phyloP scores from a whole-genome alignment of 73 alveolate genomes.

The Paramecium primaurelia region DNA sequence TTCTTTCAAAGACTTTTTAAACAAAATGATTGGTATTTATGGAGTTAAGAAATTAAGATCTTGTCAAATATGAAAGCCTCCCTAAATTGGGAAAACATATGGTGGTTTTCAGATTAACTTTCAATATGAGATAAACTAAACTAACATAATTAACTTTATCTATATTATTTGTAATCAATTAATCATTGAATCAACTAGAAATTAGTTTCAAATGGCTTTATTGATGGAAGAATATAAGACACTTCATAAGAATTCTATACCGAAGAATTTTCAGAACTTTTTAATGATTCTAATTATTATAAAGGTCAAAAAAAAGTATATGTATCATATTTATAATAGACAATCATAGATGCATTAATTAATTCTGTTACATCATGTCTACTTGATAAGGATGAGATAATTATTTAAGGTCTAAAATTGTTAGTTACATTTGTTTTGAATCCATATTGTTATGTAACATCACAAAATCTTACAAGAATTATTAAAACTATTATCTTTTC shows the following conservation, averaged over 20 bases:
- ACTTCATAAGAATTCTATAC: constrained; percentile 6
- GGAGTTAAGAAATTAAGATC: neutral
- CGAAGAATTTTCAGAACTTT: constrained; percentile 37
- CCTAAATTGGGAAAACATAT: constrained; percentile 13
- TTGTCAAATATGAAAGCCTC: neutral
- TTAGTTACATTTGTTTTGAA: constrained; percentile 8
- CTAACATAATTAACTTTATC: neutral
- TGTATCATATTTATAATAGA: neutral
- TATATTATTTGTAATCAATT: neutral
- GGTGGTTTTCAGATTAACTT: neutral
- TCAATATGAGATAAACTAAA: constrained; percentile 26
- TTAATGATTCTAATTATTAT: neutral
- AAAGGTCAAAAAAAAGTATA: neutral
- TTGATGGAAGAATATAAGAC: constrained; percentile 3
- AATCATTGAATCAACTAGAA: neutral
- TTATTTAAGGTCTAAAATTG: neutral
- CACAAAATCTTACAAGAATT: neutral
- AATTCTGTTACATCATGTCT: neutral
- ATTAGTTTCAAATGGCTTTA: constrained; percentile 11
- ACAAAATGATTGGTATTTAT: constrained; percentile 52
- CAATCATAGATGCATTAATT: neutral
- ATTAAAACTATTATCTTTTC: neutral
- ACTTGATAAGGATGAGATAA: neutral
- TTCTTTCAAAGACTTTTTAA: constrained; percentile 43
- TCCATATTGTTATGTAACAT: neutral